Base-by-base conservation (phyloP, 2,329 filamentous ascomycete species). In the Aureobasidium zeae region DNA sequence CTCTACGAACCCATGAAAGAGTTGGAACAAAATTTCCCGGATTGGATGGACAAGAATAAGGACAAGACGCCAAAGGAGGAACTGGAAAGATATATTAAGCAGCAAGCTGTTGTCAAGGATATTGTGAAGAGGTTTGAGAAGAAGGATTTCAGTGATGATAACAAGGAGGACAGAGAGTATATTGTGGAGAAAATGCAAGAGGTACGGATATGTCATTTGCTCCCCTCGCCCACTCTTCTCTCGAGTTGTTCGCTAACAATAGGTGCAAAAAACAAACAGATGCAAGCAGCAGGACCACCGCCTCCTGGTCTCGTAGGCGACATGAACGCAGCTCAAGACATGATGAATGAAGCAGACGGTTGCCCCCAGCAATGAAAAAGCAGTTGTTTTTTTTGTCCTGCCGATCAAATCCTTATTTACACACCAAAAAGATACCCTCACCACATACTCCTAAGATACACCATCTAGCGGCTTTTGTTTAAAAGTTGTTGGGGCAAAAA, bases 1-100 rank as follows among this genome's bases (percentile, higher is more conserved):
- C 67, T 98, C 38, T 96, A 96, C 61, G 89, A 98, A 67, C 91
- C 91, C 2, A 95, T 98, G 87, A 94, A 94, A 69, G 91, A 98
- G 65, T 70, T 98, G 35, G 70, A 94, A 61, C 82, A 86, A 42
- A 96, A 95, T 64, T 98, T 91, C 58, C 89, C 88, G 0, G 78
- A 67, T 2, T 98, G 91, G 89, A 72, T 98, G 61, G 74, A 76
- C 55, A 81, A 84, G 65, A 89, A 95, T 61, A 73, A 67, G 29
- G 77, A 69, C 17, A 79, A 78, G 39, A 65, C 79, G 2, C 64
- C 73, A 0, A 64, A 63, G 39, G 85, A 83, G 36, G 89, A 96
- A 56, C 61, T 87, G 59, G 76, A 78, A 58, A 71, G 87, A 47
- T 96, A 93, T 60, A 73, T 84, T 61, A 77, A 83, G 62, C 91